These are phyloP conservation scores for Eimeria praecox DNA, from an alignment of 169 alveolate genomes.

Conservation along the genomic window DNA sequence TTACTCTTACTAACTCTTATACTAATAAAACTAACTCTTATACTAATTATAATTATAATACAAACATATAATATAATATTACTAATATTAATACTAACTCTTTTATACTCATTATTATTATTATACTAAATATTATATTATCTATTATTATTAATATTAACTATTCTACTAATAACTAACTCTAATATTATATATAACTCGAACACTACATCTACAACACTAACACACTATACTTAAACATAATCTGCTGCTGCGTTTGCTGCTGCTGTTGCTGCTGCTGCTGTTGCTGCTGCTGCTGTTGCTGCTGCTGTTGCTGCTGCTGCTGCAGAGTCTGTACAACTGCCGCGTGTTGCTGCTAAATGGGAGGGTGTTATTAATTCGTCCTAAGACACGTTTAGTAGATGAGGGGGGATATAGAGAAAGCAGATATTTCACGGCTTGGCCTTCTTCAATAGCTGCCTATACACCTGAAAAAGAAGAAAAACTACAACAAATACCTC, in stretches of 20 bases:
- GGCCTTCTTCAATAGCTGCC: slow-evolving; percentile 80
- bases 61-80: no score
- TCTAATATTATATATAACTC: no score
- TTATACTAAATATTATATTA: no score
- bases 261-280: not conserved
- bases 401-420: slow-evolving; percentile 94
- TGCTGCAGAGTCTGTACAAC: slow-evolving; percentile 86
- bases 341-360: slow-evolving; percentile 89
- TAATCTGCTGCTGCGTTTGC: not conserved
- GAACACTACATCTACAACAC: no score
- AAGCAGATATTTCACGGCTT: slow-evolving; percentile 92
- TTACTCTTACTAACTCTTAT: no score
- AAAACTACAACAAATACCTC: slow-evolving; percentile 83
- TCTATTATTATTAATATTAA: no score
- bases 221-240: no score
- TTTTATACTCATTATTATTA: no score
- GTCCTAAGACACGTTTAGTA: slow-evolving; percentile 93
- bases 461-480: not conserved
- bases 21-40: no score
- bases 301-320: not conserved
- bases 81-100: no score
- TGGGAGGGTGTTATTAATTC: slow-evolving; percentile 87
- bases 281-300: not conserved
- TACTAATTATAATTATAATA: no score
- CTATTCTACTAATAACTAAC: no score